These are phyloP conservation scores for Forsythia suspensa DNA, from an alignment of 257 asterid genomes.

Conservation along the genomic window DNA sequence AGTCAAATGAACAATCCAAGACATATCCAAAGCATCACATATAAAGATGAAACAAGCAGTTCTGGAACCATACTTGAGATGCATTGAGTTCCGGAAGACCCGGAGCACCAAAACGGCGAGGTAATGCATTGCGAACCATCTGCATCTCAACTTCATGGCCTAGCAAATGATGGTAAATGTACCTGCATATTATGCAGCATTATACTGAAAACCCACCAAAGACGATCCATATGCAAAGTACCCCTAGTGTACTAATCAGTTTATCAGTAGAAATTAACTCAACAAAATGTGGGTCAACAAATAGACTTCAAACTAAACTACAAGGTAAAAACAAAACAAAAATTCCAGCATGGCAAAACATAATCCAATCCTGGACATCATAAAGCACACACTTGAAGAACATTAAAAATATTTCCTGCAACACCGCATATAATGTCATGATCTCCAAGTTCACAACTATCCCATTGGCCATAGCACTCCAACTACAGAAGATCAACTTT, in stretches of 20 bases:
- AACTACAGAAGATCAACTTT: conserved; percentile 2
- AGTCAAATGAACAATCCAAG: conserved; percentile 3
- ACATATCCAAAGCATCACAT: not conserved
- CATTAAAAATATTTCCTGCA: not conserved
- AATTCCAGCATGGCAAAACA: not conserved
- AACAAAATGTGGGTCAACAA: conserved; percentile 6
- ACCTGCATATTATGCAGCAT: conserved; percentile 48
- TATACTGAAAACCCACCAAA: not conserved
- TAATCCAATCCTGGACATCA: conserved; percentile 1
- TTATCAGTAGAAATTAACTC: not conserved
- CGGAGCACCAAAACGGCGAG: conserved; percentile 98
- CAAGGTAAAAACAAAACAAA: not conserved
- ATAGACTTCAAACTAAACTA: not conserved
- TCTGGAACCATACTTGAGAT: conserved; percentile 67
- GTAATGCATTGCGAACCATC: conserved; percentile 90
- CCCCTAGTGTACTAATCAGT: not conserved
- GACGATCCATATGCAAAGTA: not conserved
- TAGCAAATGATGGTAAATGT: conserved; percentile 92
- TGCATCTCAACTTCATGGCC: conserved; percentile 99
- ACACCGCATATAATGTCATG: too few relatives aligned
- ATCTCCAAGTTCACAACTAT: not conserved
- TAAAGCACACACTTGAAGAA: not conserved
- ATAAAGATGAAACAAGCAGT: conserved; percentile 10
- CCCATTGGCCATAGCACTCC: not conserved
- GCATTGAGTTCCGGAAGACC: conserved; percentile 99